These are phyloP conservation scores for Strobilomyces dryophilus DNA, from an alignment of 768 basidiomycete genomes.

Conservation along the genomic window DNA sequence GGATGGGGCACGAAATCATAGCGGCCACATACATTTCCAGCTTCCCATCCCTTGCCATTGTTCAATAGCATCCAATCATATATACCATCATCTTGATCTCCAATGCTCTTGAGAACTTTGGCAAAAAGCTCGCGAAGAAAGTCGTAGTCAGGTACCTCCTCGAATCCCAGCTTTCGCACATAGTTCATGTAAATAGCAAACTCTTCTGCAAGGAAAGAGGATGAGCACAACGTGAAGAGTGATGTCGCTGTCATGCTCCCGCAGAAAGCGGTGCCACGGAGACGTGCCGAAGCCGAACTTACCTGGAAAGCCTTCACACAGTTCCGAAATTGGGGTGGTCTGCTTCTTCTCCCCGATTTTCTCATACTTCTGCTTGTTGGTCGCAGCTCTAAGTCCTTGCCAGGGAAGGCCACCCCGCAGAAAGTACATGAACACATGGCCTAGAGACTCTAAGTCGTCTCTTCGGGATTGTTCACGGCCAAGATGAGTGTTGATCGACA, in stretches of 20 bases:
- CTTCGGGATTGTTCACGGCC: constrained; percentile 93
- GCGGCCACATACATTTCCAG: constrained; percentile 58
- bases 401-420: constrained; percentile 93
- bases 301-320: constrained; percentile 97
- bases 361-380: constrained; percentile 99
- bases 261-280: not conserved
- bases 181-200: constrained; percentile 99
- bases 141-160: constrained; percentile 96
- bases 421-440: constrained; percentile 99
- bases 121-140: constrained; percentile 93
- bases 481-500: constrained; percentile 99
- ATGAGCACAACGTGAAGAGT: constrained; percentile 2
- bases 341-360: constrained; percentile 99
- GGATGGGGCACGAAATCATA: constrained; percentile 27
- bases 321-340: constrained; percentile 82
- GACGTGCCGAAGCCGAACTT: constrained; percentile 22
- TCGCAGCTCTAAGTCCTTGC: constrained; percentile 96
- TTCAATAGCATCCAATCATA: constrained; percentile 98
- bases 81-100: constrained; percentile 86
- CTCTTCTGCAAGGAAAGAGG: constrained; percentile 53
- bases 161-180: constrained; percentile 96
- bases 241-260: not conserved
- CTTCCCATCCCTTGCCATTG: constrained; percentile 95
- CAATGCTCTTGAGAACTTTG: constrained; percentile 83
- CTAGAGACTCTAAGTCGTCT: constrained; percentile 94